These are phyloP conservation scores for Calonectria multiphialidica DNA, from an alignment of 2,329 filamentous ascomycete species.

Conservation along the genomic window DNA sequence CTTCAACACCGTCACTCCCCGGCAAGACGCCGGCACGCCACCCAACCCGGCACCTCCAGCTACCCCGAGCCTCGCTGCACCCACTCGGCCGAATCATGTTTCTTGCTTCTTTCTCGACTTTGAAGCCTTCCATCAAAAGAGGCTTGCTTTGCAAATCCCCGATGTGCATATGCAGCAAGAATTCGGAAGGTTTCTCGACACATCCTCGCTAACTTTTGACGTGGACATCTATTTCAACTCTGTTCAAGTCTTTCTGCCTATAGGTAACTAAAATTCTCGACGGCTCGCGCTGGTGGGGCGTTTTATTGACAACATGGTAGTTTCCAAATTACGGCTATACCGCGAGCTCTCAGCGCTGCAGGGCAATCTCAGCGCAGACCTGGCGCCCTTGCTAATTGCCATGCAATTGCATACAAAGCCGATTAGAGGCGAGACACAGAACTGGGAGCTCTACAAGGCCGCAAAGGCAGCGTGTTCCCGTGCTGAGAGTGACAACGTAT, in stretches of 20 bases:
- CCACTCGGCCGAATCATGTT: too few species aligned
- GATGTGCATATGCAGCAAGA: background rate
- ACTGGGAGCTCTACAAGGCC: background rate
- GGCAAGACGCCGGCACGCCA: too few species aligned
- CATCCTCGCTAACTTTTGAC: background rate
- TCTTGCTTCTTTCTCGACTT: slow-evolving; percentile 7
- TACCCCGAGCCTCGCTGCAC: too few species aligned
- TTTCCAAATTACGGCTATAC: slow-evolving; percentile 15
- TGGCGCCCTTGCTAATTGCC: slow-evolving; percentile 35
- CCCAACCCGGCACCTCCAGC: too few species aligned
- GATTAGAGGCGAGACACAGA: background rate
- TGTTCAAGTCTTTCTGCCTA: slow-evolving; percentile 2
- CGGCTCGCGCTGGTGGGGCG: too few species aligned
- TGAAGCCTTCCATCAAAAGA: background rate
- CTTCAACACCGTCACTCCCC: too few species aligned
- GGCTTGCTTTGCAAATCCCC: background rate
- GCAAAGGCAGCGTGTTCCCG: background rate
- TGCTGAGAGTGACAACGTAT: background rate
- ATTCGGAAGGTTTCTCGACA: background rate
- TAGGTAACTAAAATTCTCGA: background rate
- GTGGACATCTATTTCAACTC: slow-evolving; percentile 12
- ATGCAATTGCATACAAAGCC: slow-evolving; percentile 68
- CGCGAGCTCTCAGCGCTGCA: background rate
- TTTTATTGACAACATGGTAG: background rate
- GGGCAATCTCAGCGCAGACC: background rate